Evolutionary conservation across 2,329 filamentous ascomycete genomes (phyloP).

Genomic region (Trichoderma sp.): DNA sequence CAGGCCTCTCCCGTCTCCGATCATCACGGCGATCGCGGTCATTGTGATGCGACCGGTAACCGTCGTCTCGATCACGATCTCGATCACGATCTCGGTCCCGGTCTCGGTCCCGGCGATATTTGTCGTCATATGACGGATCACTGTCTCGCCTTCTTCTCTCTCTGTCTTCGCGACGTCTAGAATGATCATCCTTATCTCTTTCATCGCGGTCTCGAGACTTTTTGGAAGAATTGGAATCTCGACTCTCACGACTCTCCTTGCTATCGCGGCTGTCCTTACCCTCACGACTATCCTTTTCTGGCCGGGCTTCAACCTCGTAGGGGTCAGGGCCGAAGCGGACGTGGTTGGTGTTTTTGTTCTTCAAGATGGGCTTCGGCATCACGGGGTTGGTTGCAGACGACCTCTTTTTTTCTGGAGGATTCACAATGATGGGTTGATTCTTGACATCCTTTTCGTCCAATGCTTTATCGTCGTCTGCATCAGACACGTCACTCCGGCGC

Average conservation of each 20-base stretch:
- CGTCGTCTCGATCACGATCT: neutral
- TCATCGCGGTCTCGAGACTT: constrained; percentile 32
- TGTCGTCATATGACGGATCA: constrained; percentile 25
- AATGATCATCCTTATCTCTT: constrained; percentile 22
- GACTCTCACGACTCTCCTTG: constrained; percentile 34
- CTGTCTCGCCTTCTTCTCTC: constrained; percentile 19
- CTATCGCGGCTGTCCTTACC: constrained; percentile 32
- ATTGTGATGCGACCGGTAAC: constrained; percentile 31
- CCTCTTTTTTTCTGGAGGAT: constrained; percentile 34
- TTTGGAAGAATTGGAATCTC: constrained; percentile 20
- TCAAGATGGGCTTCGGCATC: constrained; percentile 57
- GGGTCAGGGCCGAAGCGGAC: constrained; percentile 53
- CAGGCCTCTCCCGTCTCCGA: constrained; percentile 35
- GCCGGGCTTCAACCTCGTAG: constrained; percentile 39
- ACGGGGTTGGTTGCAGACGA: constrained; percentile 38
- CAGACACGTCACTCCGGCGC: constrained; percentile 33
- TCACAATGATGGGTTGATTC: constrained; percentile 39
- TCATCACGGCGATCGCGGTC: constrained; percentile 40
- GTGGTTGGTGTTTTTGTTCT: constrained; percentile 58
- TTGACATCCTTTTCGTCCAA: constrained; percentile 31
- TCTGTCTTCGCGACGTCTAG: constrained; percentile 2
- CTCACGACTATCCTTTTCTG: constrained; percentile 35
- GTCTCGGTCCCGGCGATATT: constrained; percentile 1
- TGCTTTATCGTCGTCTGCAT: constrained; percentile 34
- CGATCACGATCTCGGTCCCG: constrained; percentile 20